Conservation (phyloP, 768 basidiomycete genomes). For the Tylopilus cervinicoccineus region DNA sequence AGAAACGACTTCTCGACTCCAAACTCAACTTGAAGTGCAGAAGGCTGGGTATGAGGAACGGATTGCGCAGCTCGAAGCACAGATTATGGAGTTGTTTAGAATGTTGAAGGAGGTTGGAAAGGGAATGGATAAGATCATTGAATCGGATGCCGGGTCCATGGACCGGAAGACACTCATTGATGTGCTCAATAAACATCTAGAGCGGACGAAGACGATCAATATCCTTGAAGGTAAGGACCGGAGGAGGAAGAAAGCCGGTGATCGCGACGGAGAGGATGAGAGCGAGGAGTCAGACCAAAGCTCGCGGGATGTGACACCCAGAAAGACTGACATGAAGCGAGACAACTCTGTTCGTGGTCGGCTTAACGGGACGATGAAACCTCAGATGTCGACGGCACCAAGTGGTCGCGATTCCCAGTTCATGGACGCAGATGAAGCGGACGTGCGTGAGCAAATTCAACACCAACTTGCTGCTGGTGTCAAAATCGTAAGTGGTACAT, state of each 20-base stretch:
- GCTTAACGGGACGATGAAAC: constrained; percentile 22
- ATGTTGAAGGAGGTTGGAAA: constrained; percentile 87
- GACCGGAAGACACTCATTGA: constrained; percentile 80
- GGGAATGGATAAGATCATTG: constrained; percentile 72
- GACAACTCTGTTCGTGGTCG: constrained; percentile 31
- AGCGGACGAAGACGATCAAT: constrained; percentile 78
- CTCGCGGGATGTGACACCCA: constrained; percentile 54
- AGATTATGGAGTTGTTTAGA: constrained; percentile 90
- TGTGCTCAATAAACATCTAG: constrained; percentile 75
- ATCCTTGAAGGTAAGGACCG: constrained; percentile 73
- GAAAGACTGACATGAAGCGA: constrained; percentile 46
- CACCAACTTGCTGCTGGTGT: constrained; percentile 76
- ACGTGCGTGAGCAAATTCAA: constrained; percentile 84
- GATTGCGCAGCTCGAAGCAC: constrained; percentile 83
- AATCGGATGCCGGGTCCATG: constrained; percentile 55
- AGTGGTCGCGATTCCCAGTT: constrained; percentile 73
- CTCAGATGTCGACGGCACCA: constrained; percentile 39
- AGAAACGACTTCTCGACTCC: constrained; percentile 70
- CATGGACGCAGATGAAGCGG: constrained; percentile 83
- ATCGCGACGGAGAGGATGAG: constrained; percentile 32
- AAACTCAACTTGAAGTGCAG: constrained; percentile 74
- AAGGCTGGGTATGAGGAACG: constrained; percentile 79
- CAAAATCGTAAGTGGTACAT: constrained; percentile 49
- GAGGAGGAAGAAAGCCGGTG: constrained; percentile 24
- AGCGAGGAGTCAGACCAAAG: constrained; percentile 43